Evolutionary conservation across 23 red algal species (phyloP).

Genomic region (Chondrus crispus): DNA sequence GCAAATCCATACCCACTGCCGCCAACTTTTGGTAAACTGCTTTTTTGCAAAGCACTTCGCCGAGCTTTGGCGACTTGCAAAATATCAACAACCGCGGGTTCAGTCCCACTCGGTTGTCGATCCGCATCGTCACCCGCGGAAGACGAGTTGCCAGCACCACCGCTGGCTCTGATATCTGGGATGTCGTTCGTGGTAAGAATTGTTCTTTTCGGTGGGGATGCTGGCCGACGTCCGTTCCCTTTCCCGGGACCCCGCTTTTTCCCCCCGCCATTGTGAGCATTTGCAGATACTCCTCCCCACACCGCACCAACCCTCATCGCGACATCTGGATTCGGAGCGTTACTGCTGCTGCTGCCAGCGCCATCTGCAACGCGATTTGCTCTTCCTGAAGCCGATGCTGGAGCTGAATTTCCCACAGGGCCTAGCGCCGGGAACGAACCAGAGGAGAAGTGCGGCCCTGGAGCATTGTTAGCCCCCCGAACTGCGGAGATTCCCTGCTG

Average conservation of each 20-base stretch:
- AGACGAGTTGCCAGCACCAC: neutral
- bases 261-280: conserved; percentile 19
- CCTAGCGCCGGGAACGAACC: neutral
- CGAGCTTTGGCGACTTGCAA: conserved; percentile 43
- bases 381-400: neutral
- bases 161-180: neutral
- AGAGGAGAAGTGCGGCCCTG: neutral
- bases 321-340: conserved; percentile 34
- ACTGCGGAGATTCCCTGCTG: neutral
- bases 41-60: conserved; percentile 36
- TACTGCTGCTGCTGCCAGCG: too few species aligned
- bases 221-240: conserved; percentile 32
- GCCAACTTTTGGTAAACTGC: conserved; percentile 48
- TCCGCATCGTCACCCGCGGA: neutral
- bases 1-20: conserved; percentile 42
- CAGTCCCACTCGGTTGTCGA: too few species aligned
- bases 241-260: conserved; percentile 24
- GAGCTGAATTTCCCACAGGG: neutral
- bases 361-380: neutral
- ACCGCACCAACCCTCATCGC: conserved; percentile 50
- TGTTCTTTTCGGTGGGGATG: conserved; percentile 11
- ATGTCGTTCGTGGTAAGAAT: neutral
- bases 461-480: neutral
- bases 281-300: conserved; percentile 63
- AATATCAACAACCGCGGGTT: conserved; percentile 35